Evolutionary conservation across 106 monocot genomes (phyloP).

Genomic region (Phalaenopsis aphrodite): DNA sequence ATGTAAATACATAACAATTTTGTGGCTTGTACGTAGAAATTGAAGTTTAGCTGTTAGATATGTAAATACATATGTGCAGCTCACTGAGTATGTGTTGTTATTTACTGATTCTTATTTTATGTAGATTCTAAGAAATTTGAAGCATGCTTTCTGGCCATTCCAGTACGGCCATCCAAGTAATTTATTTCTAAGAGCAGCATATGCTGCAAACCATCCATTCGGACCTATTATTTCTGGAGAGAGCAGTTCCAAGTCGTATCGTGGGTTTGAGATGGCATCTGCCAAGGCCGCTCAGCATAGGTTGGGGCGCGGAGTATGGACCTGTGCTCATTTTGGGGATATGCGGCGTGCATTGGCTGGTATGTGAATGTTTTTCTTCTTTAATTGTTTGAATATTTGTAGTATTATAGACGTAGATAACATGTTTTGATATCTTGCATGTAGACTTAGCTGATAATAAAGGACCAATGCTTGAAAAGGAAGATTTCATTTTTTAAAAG

Average conservation of each 20-base stretch:
- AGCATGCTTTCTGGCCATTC: conserved; percentile 48
- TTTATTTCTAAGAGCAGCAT: conserved; percentile 58
- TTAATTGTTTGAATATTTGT: background rate
- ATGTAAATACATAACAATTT: too few species aligned
- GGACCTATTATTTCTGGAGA: conserved; percentile 18
- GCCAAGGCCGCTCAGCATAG: conserved; percentile 58
- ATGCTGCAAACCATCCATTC: conserved; percentile 34
- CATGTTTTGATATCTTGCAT: background rate
- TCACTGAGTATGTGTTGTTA: background rate
- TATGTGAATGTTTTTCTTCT: conserved; percentile 10
- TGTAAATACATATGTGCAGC: background rate
- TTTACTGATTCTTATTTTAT: background rate
- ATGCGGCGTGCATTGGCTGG: conserved; percentile 74
- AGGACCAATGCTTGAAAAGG: background rate
- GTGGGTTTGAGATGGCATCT: conserved; percentile 43
- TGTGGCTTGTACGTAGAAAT: too few species aligned
- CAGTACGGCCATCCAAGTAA: conserved; percentile 31
- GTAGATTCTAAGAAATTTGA: conserved; percentile 51
- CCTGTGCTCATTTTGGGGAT: conserved; percentile 31
- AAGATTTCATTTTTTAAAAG: too few species aligned
- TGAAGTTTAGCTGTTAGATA: too few species aligned
- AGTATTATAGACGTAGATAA: background rate
- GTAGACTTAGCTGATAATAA: background rate
- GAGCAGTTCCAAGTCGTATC: conserved; percentile 18
- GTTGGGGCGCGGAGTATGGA: background rate